Evolutionary conservation across 2,329 filamentous ascomycete species (phyloP).

Genomic region (Colletotrichum ledebouriae): DNA sequence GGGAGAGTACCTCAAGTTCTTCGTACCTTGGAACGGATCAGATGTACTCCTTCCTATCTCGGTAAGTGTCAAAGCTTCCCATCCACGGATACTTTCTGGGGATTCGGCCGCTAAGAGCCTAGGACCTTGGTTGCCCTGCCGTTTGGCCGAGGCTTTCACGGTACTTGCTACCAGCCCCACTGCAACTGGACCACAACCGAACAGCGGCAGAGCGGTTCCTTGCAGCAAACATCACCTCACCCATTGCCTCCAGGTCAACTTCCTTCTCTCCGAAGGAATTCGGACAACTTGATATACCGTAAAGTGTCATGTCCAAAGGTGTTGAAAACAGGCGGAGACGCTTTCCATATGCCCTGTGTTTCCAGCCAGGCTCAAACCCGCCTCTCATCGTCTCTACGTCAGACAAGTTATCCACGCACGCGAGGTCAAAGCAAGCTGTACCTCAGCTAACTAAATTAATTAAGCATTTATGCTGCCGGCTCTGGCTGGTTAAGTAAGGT

Average conservation of each 20-base stretch:
- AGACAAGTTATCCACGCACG: too few relatives aligned
- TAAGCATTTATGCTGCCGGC: background rate
- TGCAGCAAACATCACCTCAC: conserved; percentile 5
- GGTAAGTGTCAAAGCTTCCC: background rate
- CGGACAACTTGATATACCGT: background rate
- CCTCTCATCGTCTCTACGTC: too few relatives aligned
- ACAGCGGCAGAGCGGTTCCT: conserved; percentile 12
- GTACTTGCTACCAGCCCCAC: conserved; percentile 13
- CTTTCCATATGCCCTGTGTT: background rate
- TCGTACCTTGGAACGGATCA: too few relatives aligned
- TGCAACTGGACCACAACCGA: background rate
- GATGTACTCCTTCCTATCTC: conserved; percentile 30
- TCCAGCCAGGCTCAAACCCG: too few relatives aligned
- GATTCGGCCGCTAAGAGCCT: conserved; percentile 10
- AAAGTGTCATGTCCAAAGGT: background rate
- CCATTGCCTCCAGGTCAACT: background rate
- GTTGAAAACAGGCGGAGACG: background rate
- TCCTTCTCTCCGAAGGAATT: conserved; percentile 16
- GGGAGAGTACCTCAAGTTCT: too few relatives aligned
- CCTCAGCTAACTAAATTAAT: too few relatives aligned
- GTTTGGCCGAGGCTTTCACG: conserved; percentile 33
- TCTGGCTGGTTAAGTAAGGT: background rate
- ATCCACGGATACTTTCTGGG: background rate
- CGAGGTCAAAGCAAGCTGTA: too few relatives aligned
- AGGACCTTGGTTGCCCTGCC: conserved; percentile 17